Evolutionary conservation across 495 filamentous ascomycete species (phyloP).

Genomic region (Glonium stellatum): DNA sequence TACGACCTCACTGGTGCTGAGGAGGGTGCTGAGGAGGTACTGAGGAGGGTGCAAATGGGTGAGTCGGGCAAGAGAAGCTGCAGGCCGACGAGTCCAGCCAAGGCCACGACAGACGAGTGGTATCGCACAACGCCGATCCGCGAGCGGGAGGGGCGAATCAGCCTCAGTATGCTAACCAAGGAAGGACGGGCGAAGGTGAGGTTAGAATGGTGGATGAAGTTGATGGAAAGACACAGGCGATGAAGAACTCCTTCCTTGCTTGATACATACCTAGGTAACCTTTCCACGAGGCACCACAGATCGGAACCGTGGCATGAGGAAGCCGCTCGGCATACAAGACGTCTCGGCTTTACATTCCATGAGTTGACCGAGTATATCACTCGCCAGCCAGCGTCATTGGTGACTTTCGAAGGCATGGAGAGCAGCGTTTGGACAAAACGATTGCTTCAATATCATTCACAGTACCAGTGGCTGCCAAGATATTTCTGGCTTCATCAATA

Average conservation of each 20-base stretch:
- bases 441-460: too few species aligned
- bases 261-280: too few species aligned
- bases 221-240: too few species aligned
- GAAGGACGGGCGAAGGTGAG: neutral
- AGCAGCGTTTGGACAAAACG: too few species aligned
- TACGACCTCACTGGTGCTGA: too few species aligned
- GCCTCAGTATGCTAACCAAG: neutral
- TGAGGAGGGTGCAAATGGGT: neutral
- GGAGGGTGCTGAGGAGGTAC: neutral
- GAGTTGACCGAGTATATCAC: too few species aligned
- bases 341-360: neutral
- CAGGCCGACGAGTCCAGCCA: neutral
- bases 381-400: too few species aligned
- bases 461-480: too few species aligned
- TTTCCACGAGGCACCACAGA: neutral
- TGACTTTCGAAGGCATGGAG: too few species aligned
- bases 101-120: neutral
- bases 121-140: slow-evolving; percentile 12
- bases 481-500: too few species aligned
- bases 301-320: neutral
- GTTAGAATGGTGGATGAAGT: too few species aligned
- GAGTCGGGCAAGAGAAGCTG: neutral
- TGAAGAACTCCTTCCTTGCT: too few species aligned
- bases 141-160: neutral
- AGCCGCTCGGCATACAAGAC: neutral